Percentiles rank a stretch among this genome's conserved stretches.
These are phyloP conservation scores for Liquidambar formosana DNA, from an alignment of 164 flowering plant species.

Conservation along the genomic window DNA sequence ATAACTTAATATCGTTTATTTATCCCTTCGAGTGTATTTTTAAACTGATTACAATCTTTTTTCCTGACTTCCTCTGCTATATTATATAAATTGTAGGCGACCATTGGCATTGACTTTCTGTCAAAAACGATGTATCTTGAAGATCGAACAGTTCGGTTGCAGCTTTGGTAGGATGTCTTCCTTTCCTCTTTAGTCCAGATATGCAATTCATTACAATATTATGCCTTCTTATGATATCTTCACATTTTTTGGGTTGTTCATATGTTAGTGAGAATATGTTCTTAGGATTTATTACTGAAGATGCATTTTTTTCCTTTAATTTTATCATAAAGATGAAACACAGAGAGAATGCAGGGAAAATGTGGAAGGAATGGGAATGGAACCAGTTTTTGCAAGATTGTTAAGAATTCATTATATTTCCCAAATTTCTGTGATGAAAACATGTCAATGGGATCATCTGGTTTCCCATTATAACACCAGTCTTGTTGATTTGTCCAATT, in stretches of 20 bases:
- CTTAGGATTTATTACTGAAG: too few species aligned
- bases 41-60: too few species aligned
- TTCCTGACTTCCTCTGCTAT: too few species aligned
- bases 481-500: not conserved
- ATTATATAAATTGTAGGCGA: conserved; percentile 30
- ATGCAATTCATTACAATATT: not conserved
- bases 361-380: not conserved
- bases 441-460: too few species aligned
- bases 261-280: not conserved
- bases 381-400: not conserved
- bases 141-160: conserved; percentile 46
- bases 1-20: too few species aligned
- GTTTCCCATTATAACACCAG: not conserved
- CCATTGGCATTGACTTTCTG: conserved; percentile 48
- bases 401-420: too few species aligned
- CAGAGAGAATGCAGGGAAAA: not conserved
- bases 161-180: conserved; percentile 36
- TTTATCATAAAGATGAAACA: not conserved
- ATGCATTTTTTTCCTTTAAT: too few species aligned
- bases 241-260: not conserved
- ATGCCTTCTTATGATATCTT: not conserved
- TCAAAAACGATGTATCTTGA: conserved; percentile 54
- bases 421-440: too few species aligned
- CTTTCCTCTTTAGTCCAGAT: not conserved
- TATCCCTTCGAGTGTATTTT: too few species aligned